Evolutionary conservation across 1,284 basidiomycete genomes (phyloP).

Genomic region (Ustilago tritici): DNA sequence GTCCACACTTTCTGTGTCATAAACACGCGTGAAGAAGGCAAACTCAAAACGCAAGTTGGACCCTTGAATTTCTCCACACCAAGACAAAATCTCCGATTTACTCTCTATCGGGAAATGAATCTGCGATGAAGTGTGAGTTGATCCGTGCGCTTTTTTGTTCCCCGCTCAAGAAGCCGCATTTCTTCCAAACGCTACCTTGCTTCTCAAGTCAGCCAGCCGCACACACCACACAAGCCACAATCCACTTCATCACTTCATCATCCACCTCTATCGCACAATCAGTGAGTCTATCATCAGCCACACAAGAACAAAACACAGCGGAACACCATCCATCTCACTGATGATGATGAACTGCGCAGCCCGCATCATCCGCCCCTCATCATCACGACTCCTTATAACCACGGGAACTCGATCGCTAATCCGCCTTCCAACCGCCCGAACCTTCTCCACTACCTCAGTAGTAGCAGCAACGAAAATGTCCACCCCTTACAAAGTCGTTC

Average conservation of each 20-base stretch:
- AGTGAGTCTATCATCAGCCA: constrained; percentile 15
- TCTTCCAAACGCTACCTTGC: not conserved
- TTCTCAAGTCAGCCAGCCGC: constrained; percentile 13
- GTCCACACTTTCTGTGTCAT: not conserved
- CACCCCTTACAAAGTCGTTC: constrained; percentile 63
- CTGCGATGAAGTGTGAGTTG: not conserved
- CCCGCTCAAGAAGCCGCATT: not conserved
- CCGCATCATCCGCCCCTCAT: not conserved
- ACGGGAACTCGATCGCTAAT: constrained; percentile 15
- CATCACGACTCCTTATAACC: not conserved
- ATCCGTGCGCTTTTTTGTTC: constrained; percentile 5
- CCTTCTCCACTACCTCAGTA: constrained; percentile 13
- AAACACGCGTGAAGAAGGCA: not conserved
- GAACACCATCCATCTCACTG: not conserved
- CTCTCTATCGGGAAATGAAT: too few species aligned
- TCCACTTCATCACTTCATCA: not conserved
- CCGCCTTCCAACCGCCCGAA: not conserved
- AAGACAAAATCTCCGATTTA: not conserved
- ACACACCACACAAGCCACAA: not conserved
- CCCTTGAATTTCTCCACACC: constrained; percentile 13
- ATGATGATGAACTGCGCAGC: not conserved
- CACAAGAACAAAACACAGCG: not conserved
- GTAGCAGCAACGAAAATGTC: constrained; percentile 16
- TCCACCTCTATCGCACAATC: constrained; percentile 2
- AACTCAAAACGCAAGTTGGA: constrained; percentile 1